Percentiles rank a stretch among this genome's conserved stretches.
phyloP scores from a whole-genome alignment of 2,329 filamentous ascomycete genomes.

The Ramichloridium luteum region DNA sequence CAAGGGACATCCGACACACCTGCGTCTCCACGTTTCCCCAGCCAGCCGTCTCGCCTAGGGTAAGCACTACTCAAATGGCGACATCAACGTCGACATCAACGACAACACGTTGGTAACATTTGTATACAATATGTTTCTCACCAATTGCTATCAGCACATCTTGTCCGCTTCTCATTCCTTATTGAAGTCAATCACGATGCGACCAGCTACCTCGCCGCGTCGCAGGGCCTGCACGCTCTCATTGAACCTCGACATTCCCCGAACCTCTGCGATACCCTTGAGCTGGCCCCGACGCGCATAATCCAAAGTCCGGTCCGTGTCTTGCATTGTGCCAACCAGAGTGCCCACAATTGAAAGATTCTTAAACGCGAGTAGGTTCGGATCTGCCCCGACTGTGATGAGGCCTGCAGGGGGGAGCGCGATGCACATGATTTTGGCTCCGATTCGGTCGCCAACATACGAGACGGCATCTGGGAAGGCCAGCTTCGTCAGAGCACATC shows the following conservation, averaged over 20 bases:
- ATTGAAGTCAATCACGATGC: slow-evolving; percentile 44
- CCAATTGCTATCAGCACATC: too few species aligned
- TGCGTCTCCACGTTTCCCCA: too few species aligned
- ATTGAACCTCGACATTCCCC: slow-evolving; percentile 34
- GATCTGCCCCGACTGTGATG: slow-evolving; percentile 25
- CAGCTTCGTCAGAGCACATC: slow-evolving; percentile 3
- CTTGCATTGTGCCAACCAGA: slow-evolving; percentile 36
- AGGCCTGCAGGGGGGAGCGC: slow-evolving; percentile 26
- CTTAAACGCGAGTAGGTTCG: slow-evolving; percentile 25
- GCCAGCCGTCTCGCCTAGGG: too few species aligned
- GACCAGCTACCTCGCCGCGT: slow-evolving; percentile 39
- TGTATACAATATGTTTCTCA: too few species aligned
- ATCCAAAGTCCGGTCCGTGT: slow-evolving; percentile 35
- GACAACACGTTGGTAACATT: too few species aligned
- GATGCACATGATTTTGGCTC: slow-evolving; percentile 41
- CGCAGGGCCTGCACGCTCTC: slow-evolving; percentile 41
- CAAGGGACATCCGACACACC: too few species aligned
- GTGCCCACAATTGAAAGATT: slow-evolving; percentile 25
- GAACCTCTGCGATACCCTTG: slow-evolving; percentile 39
- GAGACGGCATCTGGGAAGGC: slow-evolving; percentile 25
- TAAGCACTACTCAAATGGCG: too few species aligned
- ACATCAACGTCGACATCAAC: too few species aligned
- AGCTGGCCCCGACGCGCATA: slow-evolving; percentile 40
- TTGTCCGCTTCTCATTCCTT: too few species aligned
- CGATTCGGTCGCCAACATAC: slow-evolving; percentile 36